phyloP scores from a whole-genome alignment of 805 yeast species.

The Lachancea dasiensis region DNA sequence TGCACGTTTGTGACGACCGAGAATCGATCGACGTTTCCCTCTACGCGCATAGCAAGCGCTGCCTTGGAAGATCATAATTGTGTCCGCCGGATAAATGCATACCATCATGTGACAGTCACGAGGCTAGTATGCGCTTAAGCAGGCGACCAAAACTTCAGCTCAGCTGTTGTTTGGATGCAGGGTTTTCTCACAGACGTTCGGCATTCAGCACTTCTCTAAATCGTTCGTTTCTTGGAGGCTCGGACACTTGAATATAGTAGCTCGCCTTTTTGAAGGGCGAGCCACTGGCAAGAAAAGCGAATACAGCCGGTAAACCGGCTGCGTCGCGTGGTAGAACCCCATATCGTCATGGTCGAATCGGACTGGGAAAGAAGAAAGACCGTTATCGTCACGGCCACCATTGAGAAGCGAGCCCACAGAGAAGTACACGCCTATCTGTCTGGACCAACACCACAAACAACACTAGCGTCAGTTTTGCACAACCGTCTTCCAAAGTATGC shows the following conservation, averaged over 20 bases:
- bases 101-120: no score
- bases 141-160: no score
- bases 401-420: no score
- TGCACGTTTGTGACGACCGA: slow-evolving; percentile 18
- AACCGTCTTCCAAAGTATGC: slow-evolving; percentile 7
- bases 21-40: slow-evolving; percentile 1
- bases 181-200: no score
- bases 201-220: neutral
- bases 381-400: slow-evolving; percentile 41
- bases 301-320: slow-evolving; percentile 23
- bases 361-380: slow-evolving; percentile 87
- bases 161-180: no score
- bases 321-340: slow-evolving; percentile 42
- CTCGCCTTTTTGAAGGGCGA: slow-evolving; percentile 26
- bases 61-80: slow-evolving; percentile 9
- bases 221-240: slow-evolving; percentile 13
- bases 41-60: slow-evolving; percentile 1
- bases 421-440: no score
- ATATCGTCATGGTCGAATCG: slow-evolving; percentile 90
- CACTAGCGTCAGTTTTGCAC: neutral
- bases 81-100: slow-evolving; percentile 2
- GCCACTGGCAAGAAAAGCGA: slow-evolving; percentile 86
- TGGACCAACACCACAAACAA: neutral
- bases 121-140: neutral
- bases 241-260: slow-evolving; percentile 23